Evolutionary conservation across 371 early-diverging fungal genomes (phyloP).

Genomic region (Mucor indicus): DNA sequence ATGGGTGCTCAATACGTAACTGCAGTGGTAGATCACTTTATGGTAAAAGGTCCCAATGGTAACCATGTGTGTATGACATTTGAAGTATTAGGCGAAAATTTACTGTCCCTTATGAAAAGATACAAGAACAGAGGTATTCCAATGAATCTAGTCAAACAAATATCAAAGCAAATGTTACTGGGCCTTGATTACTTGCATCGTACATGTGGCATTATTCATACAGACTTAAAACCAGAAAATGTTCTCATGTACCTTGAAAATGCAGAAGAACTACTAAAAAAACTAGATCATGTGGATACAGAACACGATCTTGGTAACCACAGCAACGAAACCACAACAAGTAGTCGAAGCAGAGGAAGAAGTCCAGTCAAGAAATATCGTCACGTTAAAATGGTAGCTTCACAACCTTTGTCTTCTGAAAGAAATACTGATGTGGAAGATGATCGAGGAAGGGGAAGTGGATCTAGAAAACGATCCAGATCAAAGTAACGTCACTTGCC

Average conservation of each 20-base stretch:
- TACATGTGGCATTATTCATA: conserved; percentile 95
- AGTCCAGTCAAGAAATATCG: conserved; percentile 24
- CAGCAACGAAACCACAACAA: neutral
- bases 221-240: conserved; percentile 98
- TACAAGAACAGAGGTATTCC: conserved; percentile 87
- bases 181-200: conserved; percentile 93
- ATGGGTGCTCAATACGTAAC: conserved; percentile 73
- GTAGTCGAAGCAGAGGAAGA: conserved; percentile 27
- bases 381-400: conserved; percentile 32
- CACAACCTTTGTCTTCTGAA: conserved; percentile 34
- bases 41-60: conserved; percentile 88
- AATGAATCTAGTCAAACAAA: conserved; percentile 79
- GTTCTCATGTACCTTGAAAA: conserved; percentile 88
- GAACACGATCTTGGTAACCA: neutral
- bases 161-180: conserved; percentile 83
- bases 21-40: conserved; percentile 86
- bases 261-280: conserved; percentile 66
- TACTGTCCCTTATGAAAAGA: conserved; percentile 78
- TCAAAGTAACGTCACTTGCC: conserved; percentile 2
- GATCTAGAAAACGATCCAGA: conserved; percentile 10
- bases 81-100: conserved; percentile 95
- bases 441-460: conserved; percentile 11
- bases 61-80: conserved; percentile 96
- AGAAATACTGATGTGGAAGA: conserved; percentile 5
- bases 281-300: conserved; percentile 2